Evolutionary conservation across 495 filamentous ascomycete genomes (phyloP).

Genomic region (Aspergillus egyptiacus): DNA sequence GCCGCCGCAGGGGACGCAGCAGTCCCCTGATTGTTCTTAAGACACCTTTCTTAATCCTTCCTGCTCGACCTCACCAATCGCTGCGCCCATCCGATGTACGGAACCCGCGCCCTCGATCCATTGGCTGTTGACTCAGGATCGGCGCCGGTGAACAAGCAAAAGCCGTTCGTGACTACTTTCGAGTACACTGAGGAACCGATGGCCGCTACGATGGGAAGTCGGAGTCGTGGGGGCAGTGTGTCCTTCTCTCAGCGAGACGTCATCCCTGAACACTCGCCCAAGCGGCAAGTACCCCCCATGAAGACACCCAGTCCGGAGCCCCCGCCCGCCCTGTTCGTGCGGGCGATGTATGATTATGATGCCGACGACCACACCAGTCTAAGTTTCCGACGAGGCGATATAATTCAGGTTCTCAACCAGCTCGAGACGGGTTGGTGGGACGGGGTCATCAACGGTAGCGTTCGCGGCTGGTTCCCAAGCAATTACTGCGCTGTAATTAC

Average conservation of each 20-base stretch:
- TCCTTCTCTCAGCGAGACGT: constrained; percentile 23
- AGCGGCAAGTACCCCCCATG: constrained; percentile 27
- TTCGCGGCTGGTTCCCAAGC: constrained; percentile 97
- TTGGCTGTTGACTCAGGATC: constrained; percentile 32
- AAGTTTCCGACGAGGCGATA: constrained; percentile 90
- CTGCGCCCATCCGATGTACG: constrained; percentile 30
- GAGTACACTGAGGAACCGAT: constrained; percentile 43
- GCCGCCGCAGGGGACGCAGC: constrained; percentile 18
- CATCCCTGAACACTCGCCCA: constrained; percentile 24
- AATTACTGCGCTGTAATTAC: constrained; percentile 90
- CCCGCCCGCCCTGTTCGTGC: constrained; percentile 79
- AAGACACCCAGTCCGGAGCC: constrained; percentile 57
- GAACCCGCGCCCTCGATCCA: constrained; percentile 29
- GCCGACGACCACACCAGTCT: constrained; percentile 94
- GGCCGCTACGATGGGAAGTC: constrained; percentile 31
- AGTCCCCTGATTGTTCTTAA: constrained; percentile 1
- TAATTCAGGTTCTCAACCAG: constrained; percentile 96
- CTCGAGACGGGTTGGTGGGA: constrained; percentile 99
- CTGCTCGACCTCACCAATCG: constrained; percentile 9
- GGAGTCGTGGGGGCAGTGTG: constrained; percentile 28
- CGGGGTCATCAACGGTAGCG: constrained; percentile 73
- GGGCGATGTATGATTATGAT: constrained; percentile 94
- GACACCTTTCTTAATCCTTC: neutral
- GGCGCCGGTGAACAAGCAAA: constrained; percentile 31
- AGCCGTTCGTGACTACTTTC: constrained; percentile 40